A percentile compares a stretch with the other conserved stretches of the same genome.
phyloP scores from a whole-genome alignment of 192 early-diverging fungal species.

The Backusella morwellensis region DNA sequence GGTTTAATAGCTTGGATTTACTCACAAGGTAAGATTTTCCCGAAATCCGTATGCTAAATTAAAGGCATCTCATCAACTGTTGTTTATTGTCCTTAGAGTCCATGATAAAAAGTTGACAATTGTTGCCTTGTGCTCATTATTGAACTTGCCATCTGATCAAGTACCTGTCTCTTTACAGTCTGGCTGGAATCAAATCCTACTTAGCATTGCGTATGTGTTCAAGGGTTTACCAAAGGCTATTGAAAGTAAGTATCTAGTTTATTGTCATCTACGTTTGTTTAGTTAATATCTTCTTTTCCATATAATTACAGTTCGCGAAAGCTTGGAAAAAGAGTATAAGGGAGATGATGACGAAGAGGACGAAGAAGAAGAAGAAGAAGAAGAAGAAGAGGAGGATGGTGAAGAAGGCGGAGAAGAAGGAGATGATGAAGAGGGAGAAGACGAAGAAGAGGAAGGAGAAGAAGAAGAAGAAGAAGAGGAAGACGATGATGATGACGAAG shows the following conservation, averaged over 20 bases:
- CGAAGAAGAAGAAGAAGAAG: constrained; percentile 48
- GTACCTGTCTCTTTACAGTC: constrained; percentile 69
- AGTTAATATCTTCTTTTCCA: neutral
- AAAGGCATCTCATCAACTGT: no score
- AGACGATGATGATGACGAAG: constrained; percentile 17
- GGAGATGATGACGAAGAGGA: constrained; percentile 53
- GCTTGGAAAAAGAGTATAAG: constrained; percentile 37
- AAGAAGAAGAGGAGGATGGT: constrained; percentile 32
- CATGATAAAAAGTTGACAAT: constrained; percentile 93
- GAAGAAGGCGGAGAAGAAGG: constrained; percentile 31
- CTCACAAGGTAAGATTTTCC: constrained; percentile 44
- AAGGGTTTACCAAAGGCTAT: constrained; percentile 68
- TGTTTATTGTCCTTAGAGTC: constrained; percentile 50
- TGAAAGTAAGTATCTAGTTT: constrained; percentile 42
- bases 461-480: constrained; percentile 4
- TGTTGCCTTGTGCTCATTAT: constrained; percentile 67
- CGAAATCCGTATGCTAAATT: neutral
- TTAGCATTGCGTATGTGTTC: constrained; percentile 68
- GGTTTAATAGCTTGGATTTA: constrained; percentile 67
- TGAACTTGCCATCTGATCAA: constrained; percentile 68
- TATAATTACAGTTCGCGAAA: neutral
- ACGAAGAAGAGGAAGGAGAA: constrained; percentile 18
- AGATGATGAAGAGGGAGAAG: constrained; percentile 46
- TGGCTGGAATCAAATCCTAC: constrained; percentile 73
- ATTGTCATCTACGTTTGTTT: neutral